These are phyloP conservation scores for Hypericum androsaemum DNA, from an alignment of 345 rosid species.

Conservation along the genomic window DNA sequence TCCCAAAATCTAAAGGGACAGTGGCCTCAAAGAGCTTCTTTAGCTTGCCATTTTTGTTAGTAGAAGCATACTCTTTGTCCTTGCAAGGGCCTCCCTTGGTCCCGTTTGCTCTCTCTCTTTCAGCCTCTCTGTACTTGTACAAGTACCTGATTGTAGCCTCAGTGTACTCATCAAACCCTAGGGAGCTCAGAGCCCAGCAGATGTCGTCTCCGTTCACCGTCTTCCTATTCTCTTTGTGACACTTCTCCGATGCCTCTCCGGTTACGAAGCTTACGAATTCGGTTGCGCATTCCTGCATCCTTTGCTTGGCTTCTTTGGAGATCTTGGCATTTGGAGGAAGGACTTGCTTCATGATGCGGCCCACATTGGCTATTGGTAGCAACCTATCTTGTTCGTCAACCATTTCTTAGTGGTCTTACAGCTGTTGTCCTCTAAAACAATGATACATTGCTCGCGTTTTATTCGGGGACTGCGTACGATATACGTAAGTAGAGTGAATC, in stretches of 20 bases:
- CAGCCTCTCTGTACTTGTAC: slow-evolving; percentile 52
- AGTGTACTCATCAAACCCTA: slow-evolving; percentile 66
- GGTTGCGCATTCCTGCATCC: slow-evolving; percentile 71
- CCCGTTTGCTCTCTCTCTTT: slow-evolving; percentile 33
- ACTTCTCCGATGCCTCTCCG: slow-evolving; percentile 74
- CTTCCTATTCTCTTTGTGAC: slow-evolving; percentile 84
- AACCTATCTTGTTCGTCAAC: slow-evolving; percentile 47
- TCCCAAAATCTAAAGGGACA: slow-evolving; percentile 21
- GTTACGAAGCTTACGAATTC: slow-evolving; percentile 83
- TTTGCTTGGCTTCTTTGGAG: slow-evolving; percentile 76
- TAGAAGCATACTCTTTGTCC: no score
- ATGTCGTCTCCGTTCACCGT: slow-evolving; percentile 76
- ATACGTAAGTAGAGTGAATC: no score
- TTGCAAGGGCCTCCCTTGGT: not conserved
- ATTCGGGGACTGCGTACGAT: no score
- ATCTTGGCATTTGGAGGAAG: slow-evolving; percentile 71
- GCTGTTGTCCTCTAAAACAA: no score
- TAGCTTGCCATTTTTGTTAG: no score
- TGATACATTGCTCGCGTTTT: no score
- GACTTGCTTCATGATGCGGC: slow-evolving; percentile 64
- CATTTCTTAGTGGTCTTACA: slow-evolving; percentile 18
- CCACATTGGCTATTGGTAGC: slow-evolving; percentile 76
- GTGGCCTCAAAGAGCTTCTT: slow-evolving; percentile 3
- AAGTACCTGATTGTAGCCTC: slow-evolving; percentile 55
- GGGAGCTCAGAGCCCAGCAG: slow-evolving; percentile 68